Evolutionary conservation across 2,329 filamentous ascomycete genomes (phyloP).

Genomic region (Metarhizium guizhouense): DNA sequence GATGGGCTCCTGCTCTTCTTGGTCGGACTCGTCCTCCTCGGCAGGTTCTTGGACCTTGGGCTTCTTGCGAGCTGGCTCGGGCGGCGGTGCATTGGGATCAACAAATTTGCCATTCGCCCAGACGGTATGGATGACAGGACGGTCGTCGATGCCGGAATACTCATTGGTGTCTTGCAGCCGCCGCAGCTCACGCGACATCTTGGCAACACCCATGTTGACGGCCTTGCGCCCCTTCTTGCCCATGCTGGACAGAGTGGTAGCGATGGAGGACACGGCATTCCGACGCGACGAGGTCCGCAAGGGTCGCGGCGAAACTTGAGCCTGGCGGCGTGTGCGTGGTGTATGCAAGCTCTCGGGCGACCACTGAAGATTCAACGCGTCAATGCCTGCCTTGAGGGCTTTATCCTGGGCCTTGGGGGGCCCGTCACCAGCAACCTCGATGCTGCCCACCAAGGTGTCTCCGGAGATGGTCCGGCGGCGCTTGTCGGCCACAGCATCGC

Average conservation of each 20-base stretch:
- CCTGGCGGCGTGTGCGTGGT: slow-evolving; percentile 23
- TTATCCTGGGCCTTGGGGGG: slow-evolving; percentile 7
- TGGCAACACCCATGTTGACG: slow-evolving; percentile 36
- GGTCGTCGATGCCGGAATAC: slow-evolving; percentile 48
- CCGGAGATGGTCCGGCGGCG: slow-evolving; percentile 38
- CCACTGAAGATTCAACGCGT: slow-evolving; percentile 38
- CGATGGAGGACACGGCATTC: slow-evolving; percentile 29
- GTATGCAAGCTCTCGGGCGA: slow-evolving; percentile 29
- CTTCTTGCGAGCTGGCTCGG: slow-evolving; percentile 29
- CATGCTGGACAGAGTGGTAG: slow-evolving; percentile 41
- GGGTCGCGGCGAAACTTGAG: slow-evolving; percentile 20
- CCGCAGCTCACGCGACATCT: slow-evolving; percentile 47
- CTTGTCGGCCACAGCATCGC: slow-evolving; percentile 35
- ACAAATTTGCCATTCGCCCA: slow-evolving; percentile 60
- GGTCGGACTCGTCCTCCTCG: slow-evolving; percentile 28
- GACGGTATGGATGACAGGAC: slow-evolving; percentile 47
- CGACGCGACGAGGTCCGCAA: slow-evolving; percentile 35
- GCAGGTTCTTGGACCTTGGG: slow-evolving; percentile 14
- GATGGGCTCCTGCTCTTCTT: slow-evolving; percentile 29
- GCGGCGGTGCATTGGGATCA: slow-evolving; percentile 31
- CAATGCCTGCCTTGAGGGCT: slow-evolving; percentile 18
- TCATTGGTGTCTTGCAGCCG: slow-evolving; percentile 56
- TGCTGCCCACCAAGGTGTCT: slow-evolving; percentile 22
- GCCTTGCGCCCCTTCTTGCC: slow-evolving; percentile 53
- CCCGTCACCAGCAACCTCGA: slow-evolving; percentile 14